Conservation (phyloP, 176 grass and related monocot species). For the Carex cristatella region DNA sequence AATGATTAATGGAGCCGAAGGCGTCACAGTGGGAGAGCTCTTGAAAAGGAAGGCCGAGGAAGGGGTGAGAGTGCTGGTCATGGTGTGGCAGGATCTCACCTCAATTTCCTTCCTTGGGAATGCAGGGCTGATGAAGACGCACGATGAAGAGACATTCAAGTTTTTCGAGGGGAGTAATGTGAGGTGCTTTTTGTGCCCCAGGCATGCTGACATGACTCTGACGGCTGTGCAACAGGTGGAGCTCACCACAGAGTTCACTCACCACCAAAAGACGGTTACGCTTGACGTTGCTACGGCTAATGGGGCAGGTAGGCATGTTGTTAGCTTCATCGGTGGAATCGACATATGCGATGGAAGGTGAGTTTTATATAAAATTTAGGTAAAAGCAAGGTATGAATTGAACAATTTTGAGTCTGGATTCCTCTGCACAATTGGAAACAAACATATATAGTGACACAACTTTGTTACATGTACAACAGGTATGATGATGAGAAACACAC, state of each 20-base stretch:
- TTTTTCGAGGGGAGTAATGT: slow-evolving; percentile 67
- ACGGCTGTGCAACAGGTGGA: slow-evolving; percentile 56
- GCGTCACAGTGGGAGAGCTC: slow-evolving; percentile 59
- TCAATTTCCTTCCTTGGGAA: slow-evolving; percentile 63
- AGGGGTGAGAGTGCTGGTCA: slow-evolving; percentile 73
- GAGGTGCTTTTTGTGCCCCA: slow-evolving; percentile 77
- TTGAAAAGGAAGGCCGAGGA: slow-evolving; percentile 76
- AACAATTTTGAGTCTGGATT: too few relatives aligned
- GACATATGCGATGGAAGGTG: slow-evolving; percentile 57
- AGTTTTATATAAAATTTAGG: neutral
- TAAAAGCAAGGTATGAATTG: too few relatives aligned
- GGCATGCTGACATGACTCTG: slow-evolving; percentile 47
- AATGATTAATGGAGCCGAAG: slow-evolving; percentile 47
- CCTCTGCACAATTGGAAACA: neutral
- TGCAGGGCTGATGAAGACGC: slow-evolving; percentile 67
- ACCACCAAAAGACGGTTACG: slow-evolving; percentile 84
- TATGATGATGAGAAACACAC: slow-evolving; percentile 88
- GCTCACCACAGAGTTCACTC: slow-evolving; percentile 59
- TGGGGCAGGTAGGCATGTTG: slow-evolving; percentile 28
- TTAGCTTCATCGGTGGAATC: slow-evolving; percentile 67
- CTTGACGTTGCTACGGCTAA: slow-evolving; percentile 38
- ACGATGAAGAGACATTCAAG: slow-evolving; percentile 61
- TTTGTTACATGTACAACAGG: slow-evolving; percentile 21
- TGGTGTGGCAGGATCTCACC: slow-evolving; percentile 87
- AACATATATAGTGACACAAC: neutral